phyloP scores from a whole-genome alignment of 805 yeast species.

The Ogataea saltuana region DNA sequence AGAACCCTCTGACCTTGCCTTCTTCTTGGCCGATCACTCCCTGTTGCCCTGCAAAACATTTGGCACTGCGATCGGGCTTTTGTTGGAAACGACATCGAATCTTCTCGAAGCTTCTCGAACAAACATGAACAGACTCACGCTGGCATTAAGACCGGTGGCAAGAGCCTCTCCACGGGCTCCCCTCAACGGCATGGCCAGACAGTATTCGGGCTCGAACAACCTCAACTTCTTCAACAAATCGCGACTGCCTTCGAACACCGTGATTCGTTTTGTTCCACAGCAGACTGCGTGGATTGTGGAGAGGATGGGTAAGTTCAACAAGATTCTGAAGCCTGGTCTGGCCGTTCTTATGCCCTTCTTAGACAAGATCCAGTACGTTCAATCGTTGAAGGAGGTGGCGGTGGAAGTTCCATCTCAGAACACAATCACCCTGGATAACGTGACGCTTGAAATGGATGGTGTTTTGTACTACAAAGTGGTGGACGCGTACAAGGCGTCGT shows the following conservation, averaged over 20 bases:
- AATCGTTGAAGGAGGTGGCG: constrained; percentile 81
- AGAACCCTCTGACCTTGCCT: no score
- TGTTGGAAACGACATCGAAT: no score
- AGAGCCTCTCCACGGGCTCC: not conserved
- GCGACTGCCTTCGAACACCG: constrained; percentile 71
- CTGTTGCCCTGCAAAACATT: no score
- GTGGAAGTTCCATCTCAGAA: constrained; percentile 81
- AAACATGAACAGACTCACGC: not conserved
- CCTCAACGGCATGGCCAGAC: constrained; percentile 4
- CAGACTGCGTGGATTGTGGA: constrained; percentile 91
- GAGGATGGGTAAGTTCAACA: constrained; percentile 82
- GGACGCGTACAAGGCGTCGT: constrained; percentile 83
- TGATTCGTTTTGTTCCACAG: constrained; percentile 80
- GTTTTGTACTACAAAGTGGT: constrained; percentile 73
- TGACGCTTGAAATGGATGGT: constrained; percentile 82
- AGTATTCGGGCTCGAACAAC: constrained; percentile 19
- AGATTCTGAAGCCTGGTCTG: constrained; percentile 71
- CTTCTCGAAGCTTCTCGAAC: not conserved
- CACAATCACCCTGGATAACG: constrained; percentile 86
- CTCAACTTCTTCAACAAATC: constrained; percentile 30
- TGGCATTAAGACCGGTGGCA: constrained; percentile 9
- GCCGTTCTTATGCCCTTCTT: constrained; percentile 71
- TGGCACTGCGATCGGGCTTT: no score
- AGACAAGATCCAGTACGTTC: constrained; percentile 79
- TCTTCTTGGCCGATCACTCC: no score